A percentile compares a stretch with the other conserved stretches of the same genome.
Conservation (phyloP, 805 yeast genomes). For the Teunomyces lycoperdinae region DNA sequence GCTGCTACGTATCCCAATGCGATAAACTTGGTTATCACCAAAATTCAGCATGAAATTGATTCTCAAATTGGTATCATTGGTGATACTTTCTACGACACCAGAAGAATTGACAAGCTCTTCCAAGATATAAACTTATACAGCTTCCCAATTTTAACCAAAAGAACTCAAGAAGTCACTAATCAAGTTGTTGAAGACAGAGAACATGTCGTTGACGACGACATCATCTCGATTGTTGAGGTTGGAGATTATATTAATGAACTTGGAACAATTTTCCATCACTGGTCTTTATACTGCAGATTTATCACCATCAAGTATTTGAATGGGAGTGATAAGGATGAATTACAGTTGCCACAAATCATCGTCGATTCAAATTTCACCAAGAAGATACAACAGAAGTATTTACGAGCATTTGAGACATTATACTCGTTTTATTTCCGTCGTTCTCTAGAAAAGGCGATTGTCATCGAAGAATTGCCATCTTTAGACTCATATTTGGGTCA, state of each 20-base stretch:
- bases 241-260: conserved; percentile 70
- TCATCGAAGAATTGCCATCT: conserved; percentile 56
- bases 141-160: conserved; percentile 25
- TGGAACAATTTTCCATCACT: conserved; percentile 74
- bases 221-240: conserved; percentile 56
- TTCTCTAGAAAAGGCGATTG: conserved; percentile 77
- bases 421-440: conserved; percentile 67
- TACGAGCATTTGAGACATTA: conserved; percentile 63
- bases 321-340: conserved; percentile 15
- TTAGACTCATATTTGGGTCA: conserved; percentile 4
- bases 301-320: conserved; percentile 60
- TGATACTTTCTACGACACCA: conserved; percentile 79
- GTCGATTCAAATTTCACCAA: conserved; percentile 51
- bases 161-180: conserved; percentile 11
- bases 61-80: conserved; percentile 86
- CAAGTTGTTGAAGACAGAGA: conserved; percentile 12
- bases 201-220: conserved; percentile 30
- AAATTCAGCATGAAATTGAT: conserved; percentile 84
- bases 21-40: conserved; percentile 64
- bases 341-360: conserved; percentile 52
- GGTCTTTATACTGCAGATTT: conserved; percentile 79
- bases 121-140: conserved; percentile 53
- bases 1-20: conserved; percentile 48
- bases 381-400: conserved; percentile 51
- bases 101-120: conserved; percentile 54